Conservation (phyloP, 495 filamentous ascomycete species). For the Podospora tetraspora region DNA sequence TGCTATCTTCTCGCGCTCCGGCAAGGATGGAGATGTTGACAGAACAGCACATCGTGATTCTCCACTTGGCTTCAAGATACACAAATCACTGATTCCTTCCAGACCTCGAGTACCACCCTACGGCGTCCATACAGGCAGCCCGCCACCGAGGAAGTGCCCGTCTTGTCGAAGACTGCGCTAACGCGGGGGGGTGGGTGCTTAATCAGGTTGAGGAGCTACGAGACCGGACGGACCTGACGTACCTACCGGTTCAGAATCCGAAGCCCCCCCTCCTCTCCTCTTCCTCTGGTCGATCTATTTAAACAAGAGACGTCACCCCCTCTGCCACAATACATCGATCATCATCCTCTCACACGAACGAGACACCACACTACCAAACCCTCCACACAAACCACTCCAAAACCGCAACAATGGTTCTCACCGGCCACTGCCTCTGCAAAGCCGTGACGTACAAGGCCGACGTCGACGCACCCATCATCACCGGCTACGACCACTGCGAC, state of each 20-base stretch:
- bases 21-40: too few relatives aligned
- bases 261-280: background rate
- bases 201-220: background rate
- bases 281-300: background rate
- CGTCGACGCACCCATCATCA: constrained; percentile 48
- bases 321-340: background rate
- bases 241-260: background rate
- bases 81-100: background rate
- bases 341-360: background rate
- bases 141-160: background rate
- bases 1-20: too few relatives aligned
- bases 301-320: background rate
- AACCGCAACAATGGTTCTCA: constrained; percentile 52
- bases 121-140: background rate
- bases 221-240: background rate
- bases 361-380: background rate
- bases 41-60: background rate
- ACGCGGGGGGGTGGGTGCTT: constrained; percentile 2
- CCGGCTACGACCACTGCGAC: constrained; percentile 66
- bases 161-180: background rate
- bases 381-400: constrained; percentile 7
- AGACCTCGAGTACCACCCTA: background rate
- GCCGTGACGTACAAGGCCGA: constrained; percentile 59
- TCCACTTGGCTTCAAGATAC: background rate
- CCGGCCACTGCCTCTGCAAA: constrained; percentile 67